Conservation (phyloP, 176 grass and related monocot genomes). For the Aegilops longissima region DNA sequence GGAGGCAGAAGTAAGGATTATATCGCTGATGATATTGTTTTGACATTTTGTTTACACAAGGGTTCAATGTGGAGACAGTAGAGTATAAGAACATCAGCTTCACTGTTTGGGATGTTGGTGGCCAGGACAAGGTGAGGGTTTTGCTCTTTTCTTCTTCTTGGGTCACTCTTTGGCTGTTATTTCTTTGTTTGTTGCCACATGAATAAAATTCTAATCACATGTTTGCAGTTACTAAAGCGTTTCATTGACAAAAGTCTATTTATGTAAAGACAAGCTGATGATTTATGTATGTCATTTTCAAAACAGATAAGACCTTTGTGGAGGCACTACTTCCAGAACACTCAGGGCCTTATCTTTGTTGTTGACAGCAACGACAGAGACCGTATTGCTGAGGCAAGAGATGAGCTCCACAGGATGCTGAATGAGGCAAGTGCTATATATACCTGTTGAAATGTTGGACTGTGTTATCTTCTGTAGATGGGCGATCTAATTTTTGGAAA, state of each 20-base stretch:
- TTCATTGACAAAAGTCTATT: constrained; percentile 1
- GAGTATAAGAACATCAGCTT: constrained; percentile 28
- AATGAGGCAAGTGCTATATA: constrained; percentile 23
- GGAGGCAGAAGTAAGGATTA: neutral
- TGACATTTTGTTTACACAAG: neutral
- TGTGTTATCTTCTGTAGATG: neutral
- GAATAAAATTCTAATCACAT: neutral
- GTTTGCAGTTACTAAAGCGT: neutral
- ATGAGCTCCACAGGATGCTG: constrained; percentile 35
- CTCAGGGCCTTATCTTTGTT: constrained; percentile 35
- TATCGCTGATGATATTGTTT: neutral
- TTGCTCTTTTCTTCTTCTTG: neutral
- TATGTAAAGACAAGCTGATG: constrained; percentile 7
- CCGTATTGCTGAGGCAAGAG: constrained; percentile 27
- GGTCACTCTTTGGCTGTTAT: neutral
- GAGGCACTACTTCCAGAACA: constrained; percentile 38
- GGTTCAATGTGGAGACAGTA: constrained; percentile 23
- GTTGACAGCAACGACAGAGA: constrained; percentile 35
- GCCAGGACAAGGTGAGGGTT: constrained; percentile 20
- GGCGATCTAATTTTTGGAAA: neutral
- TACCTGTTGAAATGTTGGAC: neutral
- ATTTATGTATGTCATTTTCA: neutral
- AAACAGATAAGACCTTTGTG: constrained; percentile 37
- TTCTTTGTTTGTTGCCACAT: neutral
- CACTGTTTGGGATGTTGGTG: constrained; percentile 29